These are phyloP conservation scores for Colletotrichum musae DNA, from an alignment of 2,329 filamentous ascomycete species.

Conservation along the genomic window DNA sequence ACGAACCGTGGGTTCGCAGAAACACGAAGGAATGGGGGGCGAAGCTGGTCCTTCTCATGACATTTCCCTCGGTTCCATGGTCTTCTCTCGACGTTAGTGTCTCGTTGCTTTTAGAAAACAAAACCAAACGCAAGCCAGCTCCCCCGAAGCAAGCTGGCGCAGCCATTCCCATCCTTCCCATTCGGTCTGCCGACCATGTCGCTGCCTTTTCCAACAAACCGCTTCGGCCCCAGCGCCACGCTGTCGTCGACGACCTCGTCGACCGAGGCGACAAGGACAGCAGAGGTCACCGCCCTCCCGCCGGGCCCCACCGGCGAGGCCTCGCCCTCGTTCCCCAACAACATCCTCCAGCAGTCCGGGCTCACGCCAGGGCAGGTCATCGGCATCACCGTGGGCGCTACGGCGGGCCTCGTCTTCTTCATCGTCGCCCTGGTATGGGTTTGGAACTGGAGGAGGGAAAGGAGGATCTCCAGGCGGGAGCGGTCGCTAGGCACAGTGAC, in stretches of 20 bases:
- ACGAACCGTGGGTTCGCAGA: slow-evolving; percentile 1
- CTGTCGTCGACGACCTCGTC: slow-evolving; percentile 24
- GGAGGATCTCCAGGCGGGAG: slow-evolving; percentile 18
- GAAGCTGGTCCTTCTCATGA: slow-evolving; percentile 32
- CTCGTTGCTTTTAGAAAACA: slow-evolving; percentile 15
- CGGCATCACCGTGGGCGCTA: slow-evolving; percentile 37
- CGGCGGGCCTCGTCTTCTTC: slow-evolving; percentile 35
- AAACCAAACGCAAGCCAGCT: slow-evolving; percentile 8
- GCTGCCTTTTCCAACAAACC: slow-evolving; percentile 32
- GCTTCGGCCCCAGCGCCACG: slow-evolving; percentile 37
- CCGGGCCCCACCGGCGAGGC: slow-evolving; percentile 1
- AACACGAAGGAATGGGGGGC: background rate
- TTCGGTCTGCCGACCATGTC: slow-evolving; percentile 26
- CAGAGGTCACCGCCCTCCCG: slow-evolving; percentile 18
- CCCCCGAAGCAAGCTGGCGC: slow-evolving; percentile 26
- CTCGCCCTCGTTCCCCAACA: slow-evolving; percentile 30
- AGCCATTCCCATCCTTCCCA: slow-evolving; percentile 26
- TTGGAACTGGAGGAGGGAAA: slow-evolving; percentile 34
- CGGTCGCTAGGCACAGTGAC: slow-evolving; percentile 26
- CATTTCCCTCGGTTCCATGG: no score
- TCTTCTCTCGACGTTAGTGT: background rate
- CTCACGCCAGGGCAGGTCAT: slow-evolving; percentile 36
- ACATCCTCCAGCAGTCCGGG: slow-evolving; percentile 38
- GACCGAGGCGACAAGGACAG: slow-evolving; percentile 22
- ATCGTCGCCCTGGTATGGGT: slow-evolving; percentile 37